Base-by-base conservation (phyloP, 495 filamentous ascomycete genomes). In the Talaromyces liani region DNA sequence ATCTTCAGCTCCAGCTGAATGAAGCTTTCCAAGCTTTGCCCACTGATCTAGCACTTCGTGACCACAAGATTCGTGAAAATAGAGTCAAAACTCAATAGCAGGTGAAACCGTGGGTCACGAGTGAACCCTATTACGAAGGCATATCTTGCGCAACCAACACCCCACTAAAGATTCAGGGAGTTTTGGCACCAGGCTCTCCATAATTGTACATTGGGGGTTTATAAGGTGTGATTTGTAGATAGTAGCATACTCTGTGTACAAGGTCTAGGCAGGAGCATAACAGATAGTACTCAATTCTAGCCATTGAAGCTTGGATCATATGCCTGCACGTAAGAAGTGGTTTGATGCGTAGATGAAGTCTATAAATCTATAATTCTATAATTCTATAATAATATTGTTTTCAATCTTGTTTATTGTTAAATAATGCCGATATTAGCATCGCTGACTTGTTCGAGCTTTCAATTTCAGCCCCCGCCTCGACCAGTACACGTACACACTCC, bases 381-480 rank as follows among this genome's bases (percentile, higher is more conserved):
- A 7, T 12, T 41, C 2, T 41, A 12, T 24, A 24, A 24, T 24
- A 24, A 1, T 24, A 24, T 24, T 24, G 22, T 24, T 24, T 24
- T 24, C 16, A 41, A 16, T 41, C 36, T 41, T 41, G 36, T n/a
- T 41, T 41, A 41, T 41, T 41, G 36, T 41, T 55, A 16, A 55
- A 55, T 55, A 55, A 12, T 14, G 53, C 22, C 14, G 53, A 55
- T 25, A 55, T 55, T 7, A 55, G 53, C 53, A 55, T 55, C 16
- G 53, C 53, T 55, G 53, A 55, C 6, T 29, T 29, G 22, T 55
- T 55, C 2, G 27, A 55, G 53, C 53, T 55, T 55, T 55, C 53
- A 55, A 55, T 55, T n/a, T 55, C 53, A 55, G 53, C 53, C 22
- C 53, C 53, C 18, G 53, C 53, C 53, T 55, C 53, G 53, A 55